A percentile compares a stretch with the other conserved stretches of the same genome.
Conservation (phyloP, 306 rosid species). For the Crotalaria pallida region DNA sequence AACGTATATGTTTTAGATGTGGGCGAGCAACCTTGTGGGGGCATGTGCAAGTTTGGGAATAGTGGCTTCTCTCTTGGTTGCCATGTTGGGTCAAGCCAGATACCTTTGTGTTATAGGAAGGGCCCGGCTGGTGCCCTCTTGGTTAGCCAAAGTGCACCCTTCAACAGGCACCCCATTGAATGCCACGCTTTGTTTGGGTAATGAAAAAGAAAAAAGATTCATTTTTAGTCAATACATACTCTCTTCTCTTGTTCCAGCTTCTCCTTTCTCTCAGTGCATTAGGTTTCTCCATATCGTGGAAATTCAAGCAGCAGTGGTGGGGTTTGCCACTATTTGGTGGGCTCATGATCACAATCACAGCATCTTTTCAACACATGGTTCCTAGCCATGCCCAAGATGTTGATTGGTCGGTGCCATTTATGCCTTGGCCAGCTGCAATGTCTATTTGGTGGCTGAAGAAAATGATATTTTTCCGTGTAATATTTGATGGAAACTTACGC, state of each 20-base stretch:
- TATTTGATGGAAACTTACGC: no score
- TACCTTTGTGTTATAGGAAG: conserved; percentile 93
- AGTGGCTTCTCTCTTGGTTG: conserved; percentile 83
- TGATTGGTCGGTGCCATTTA: conserved; percentile 73
- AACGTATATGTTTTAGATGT: no score
- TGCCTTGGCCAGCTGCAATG: conserved; percentile 90
- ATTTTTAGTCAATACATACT: no score
- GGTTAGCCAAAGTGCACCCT: conserved; percentile 92
- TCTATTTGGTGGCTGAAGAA: no score
- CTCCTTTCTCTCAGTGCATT: conserved; percentile 59
- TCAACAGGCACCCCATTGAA: conserved; percentile 83
- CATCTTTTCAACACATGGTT: conserved; percentile 50
- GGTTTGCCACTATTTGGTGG: conserved; percentile 47
- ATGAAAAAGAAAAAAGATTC: no score
- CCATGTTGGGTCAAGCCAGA: conserved; percentile 94
- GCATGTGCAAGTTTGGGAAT: conserved; percentile 71
- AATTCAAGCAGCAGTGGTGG: conserved; percentile 58
- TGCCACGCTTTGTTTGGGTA: conserved; percentile 78
- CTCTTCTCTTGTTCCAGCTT: conserved; percentile 56
- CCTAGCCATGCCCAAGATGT: conserved; percentile 26
- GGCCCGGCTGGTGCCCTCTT: conserved; percentile 72
- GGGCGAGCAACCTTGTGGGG: conserved; percentile 87
- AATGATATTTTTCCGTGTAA: no score
- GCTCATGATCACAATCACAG: conserved; percentile 44
- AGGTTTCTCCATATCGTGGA: conserved; percentile 73